Percentiles rank a stretch among this genome's conserved stretches.
Evolutionary conservation across 768 basidiomycete genomes (phyloP).

Genomic region (Lactifluus subvellereus): DNA sequence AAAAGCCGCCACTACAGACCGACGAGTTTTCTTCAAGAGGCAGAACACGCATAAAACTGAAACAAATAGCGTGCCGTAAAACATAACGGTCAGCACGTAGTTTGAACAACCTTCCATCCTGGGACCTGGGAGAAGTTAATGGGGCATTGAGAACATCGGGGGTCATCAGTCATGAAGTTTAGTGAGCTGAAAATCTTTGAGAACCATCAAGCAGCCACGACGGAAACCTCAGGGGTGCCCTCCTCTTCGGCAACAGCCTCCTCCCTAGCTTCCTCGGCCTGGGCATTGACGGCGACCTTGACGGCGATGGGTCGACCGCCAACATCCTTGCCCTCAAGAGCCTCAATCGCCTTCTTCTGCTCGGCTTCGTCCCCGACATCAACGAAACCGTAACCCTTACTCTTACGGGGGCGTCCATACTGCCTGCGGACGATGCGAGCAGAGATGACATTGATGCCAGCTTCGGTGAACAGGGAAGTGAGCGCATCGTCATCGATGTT

Average conservation of each 20-base stretch:
- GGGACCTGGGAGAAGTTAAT: slow-evolving; percentile 16
- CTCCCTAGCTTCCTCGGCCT: slow-evolving; percentile 40
- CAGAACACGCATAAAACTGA: slow-evolving; percentile 19
- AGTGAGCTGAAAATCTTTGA: not conserved
- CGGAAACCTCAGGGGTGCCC: slow-evolving; percentile 21
- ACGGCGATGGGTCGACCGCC: slow-evolving; percentile 83
- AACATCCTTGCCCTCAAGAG: slow-evolving; percentile 82
- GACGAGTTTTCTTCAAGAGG: slow-evolving; percentile 15
- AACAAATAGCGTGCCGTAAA: slow-evolving; percentile 22
- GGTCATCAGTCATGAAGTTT: slow-evolving; percentile 18
- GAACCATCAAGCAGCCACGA: slow-evolving; percentile 21
- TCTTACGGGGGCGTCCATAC: slow-evolving; percentile 78
- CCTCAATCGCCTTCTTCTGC: slow-evolving; percentile 86
- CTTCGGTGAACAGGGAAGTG: slow-evolving; percentile 76
- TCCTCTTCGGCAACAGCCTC: slow-evolving; percentile 22
- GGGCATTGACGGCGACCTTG: slow-evolving; percentile 90
- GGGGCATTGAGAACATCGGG: slow-evolving; percentile 19
- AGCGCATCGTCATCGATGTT: slow-evolving; percentile 82
- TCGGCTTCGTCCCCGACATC: slow-evolving; percentile 86
- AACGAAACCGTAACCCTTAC: slow-evolving; percentile 98
- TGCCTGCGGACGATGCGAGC: slow-evolving; percentile 87
- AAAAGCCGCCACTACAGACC: slow-evolving; percentile 16
- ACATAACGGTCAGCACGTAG: slow-evolving; percentile 20
- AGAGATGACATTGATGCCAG: slow-evolving; percentile 72
- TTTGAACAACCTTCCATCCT: slow-evolving; percentile 22